Conservation (phyloP, 768 basidiomycete genomes). For the Lactarius akahatsu region DNA sequence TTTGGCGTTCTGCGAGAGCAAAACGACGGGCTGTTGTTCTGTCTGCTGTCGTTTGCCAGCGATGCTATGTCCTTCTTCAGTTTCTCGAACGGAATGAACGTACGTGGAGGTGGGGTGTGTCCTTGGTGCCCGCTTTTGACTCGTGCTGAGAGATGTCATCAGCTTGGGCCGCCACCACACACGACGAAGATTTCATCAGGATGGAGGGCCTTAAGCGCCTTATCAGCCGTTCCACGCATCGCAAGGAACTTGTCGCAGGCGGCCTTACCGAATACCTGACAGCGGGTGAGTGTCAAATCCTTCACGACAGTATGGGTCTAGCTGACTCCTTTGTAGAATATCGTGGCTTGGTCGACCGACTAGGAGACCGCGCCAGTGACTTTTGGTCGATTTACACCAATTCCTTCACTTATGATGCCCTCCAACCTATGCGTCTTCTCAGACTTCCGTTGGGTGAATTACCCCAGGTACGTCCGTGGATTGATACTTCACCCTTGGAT, state of each 20-base stretch:
- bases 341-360: slow-evolving; percentile 20
- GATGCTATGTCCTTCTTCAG: slow-evolving; percentile 45
- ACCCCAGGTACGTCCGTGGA: slow-evolving; percentile 23
- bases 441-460: slow-evolving; percentile 16
- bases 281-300: slow-evolving; percentile 39
- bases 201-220: slow-evolving; percentile 64
- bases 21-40: slow-evolving; percentile 61
- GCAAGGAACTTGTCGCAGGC: slow-evolving; percentile 74
- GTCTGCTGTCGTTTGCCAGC: slow-evolving; percentile 54
- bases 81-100: background rate
- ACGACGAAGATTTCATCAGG: slow-evolving; percentile 56
- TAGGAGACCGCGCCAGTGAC: slow-evolving; percentile 22
- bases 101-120: slow-evolving; percentile 13
- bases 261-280: slow-evolving; percentile 56
- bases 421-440: slow-evolving; percentile 13
- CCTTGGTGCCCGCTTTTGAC: background rate
- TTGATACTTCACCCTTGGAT: background rate
- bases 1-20: slow-evolving; percentile 56
- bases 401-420: background rate
- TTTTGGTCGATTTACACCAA: slow-evolving; percentile 16
- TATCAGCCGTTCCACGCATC: slow-evolving; percentile 51
- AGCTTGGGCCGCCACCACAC: slow-evolving; percentile 77
- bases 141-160: background rate
- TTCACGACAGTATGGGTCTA: no score
- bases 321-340: slow-evolving; percentile 13